Conservation (phyloP, 2,329 filamentous ascomycete genomes). For the Rugonectria rugulosa region DNA sequence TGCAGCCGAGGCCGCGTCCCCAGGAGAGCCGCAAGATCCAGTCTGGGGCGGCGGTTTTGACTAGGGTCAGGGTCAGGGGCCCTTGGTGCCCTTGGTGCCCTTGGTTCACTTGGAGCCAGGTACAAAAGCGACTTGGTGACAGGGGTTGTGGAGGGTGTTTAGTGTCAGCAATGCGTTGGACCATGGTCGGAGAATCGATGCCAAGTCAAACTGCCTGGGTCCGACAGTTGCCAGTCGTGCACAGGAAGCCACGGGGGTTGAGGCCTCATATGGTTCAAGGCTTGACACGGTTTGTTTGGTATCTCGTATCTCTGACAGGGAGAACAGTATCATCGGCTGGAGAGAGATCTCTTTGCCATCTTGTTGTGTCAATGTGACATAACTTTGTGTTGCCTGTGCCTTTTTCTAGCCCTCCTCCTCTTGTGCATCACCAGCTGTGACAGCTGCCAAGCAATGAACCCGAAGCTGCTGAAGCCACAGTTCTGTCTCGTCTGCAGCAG, state of each 20-base stretch:
- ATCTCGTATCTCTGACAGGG: neutral
- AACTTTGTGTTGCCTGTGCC: neutral
- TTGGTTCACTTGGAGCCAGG: too few relatives aligned
- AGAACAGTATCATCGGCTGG: neutral
- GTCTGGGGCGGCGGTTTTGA: constrained; percentile 36
- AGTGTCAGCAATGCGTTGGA: constrained; percentile 31
- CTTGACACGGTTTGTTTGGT: constrained; percentile 10
- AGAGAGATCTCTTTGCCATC: neutral
- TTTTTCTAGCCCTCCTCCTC: neutral
- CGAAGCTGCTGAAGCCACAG: constrained; percentile 10
- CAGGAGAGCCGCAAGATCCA: constrained; percentile 41
- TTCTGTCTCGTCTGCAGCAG: constrained; percentile 10
- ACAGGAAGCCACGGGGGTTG: neutral
- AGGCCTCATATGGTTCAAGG: constrained; percentile 8
- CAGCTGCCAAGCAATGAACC: constrained; percentile 16
- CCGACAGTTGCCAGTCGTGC: constrained; percentile 1
- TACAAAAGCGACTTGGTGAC: constrained; percentile 21
- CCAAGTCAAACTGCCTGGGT: constrained; percentile 38
- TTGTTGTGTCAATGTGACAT: neutral
- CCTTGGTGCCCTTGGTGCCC: too few relatives aligned
- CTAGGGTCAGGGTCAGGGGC: constrained; percentile 33
- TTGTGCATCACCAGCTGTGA: constrained; percentile 6
- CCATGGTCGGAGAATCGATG: constrained; percentile 30
- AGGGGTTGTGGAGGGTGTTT: constrained; percentile 28
- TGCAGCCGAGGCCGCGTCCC: constrained; percentile 24